A percentile compares a stretch with the other conserved stretches of the same genome.
These are phyloP conservation scores for Athelia sp. DNA, from an alignment of 1,284 basidiomycete species.

Conservation along the genomic window DNA sequence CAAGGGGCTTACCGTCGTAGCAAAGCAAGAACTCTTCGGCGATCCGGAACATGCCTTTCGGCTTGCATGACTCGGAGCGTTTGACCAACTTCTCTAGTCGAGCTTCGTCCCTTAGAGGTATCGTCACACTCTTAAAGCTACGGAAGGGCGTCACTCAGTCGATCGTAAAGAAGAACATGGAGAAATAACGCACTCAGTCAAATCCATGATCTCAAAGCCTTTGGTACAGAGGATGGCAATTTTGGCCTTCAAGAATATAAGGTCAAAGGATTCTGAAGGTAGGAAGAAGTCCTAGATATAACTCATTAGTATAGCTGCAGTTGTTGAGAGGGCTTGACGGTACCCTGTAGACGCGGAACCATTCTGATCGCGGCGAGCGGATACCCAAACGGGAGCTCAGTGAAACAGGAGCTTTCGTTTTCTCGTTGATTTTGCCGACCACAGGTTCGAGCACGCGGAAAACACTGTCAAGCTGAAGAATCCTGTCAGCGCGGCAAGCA, in stretches of 20 bases:
- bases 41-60: constrained; percentile 89
- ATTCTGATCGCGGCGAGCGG: constrained; percentile 76
- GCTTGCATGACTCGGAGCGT: constrained; percentile 77
- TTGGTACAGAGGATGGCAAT: constrained; percentile 90
- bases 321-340: neutral
- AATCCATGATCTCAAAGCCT: constrained; percentile 97
- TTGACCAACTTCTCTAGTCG: constrained; percentile 69
- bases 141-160: constrained; percentile 6
- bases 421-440: constrained; percentile 77
- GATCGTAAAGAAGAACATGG: neutral
- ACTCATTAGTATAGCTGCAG: neutral
- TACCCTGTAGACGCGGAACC: constrained; percentile 87
- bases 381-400: constrained; percentile 72
- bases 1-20: constrained; percentile 70
- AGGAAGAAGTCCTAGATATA: constrained; percentile 77
- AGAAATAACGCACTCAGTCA: constrained; percentile 64
- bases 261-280: constrained; percentile 81
- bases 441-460: constrained; percentile 95
- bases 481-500: constrained; percentile 5
- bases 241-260: constrained; percentile 88
- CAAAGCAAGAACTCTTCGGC: constrained; percentile 91
- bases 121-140: constrained; percentile 85
- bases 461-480: constrained; percentile 70
- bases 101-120: constrained; percentile 76
- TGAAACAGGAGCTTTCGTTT: constrained; percentile 58